Evolutionary conservation across 202 grass and related monocot genomes (phyloP).

Genomic region (Setaria viridis): DNA sequence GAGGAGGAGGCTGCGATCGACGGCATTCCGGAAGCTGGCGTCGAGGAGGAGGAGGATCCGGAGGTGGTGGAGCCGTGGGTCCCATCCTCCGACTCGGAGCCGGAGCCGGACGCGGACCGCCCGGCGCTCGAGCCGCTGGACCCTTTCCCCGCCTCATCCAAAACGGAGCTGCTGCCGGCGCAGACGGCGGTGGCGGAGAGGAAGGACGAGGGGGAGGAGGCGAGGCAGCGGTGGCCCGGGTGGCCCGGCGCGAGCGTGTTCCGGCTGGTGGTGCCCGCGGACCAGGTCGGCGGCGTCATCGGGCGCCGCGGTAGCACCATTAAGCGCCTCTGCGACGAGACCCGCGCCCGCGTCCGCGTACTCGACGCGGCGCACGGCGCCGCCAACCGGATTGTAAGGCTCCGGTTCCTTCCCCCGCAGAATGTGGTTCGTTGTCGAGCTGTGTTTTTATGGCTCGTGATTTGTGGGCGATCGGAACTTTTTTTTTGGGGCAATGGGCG

Average conservation of each 20-base stretch:
- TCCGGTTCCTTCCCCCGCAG: neutral
- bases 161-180: neutral
- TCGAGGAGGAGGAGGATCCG: conserved; percentile 39
- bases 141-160: neutral
- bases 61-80: conserved; percentile 48
- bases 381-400: conserved; percentile 59
- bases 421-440: neutral
- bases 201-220: neutral
- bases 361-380: conserved; percentile 56
- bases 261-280: conserved; percentile 67
- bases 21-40: neutral
- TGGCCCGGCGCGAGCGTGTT: conserved; percentile 76
- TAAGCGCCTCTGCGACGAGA: conserved; percentile 75
- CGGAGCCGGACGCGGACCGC: conserved; percentile 38
- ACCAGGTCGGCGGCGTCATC: conserved; percentile 77
- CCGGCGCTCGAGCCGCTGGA: neutral
- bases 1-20: neutral
- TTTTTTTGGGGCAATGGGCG: neutral
- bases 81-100: conserved; percentile 23
- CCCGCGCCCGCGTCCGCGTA: conserved; percentile 71
- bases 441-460: neutral
- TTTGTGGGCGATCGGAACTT: neutral
- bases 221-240: conserved; percentile 62
- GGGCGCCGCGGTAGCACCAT: conserved; percentile 70
- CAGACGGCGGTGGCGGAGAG: neutral